Conservation (phyloP, 768 basidiomycete genomes). For the Naematelia aurantialba region DNA sequence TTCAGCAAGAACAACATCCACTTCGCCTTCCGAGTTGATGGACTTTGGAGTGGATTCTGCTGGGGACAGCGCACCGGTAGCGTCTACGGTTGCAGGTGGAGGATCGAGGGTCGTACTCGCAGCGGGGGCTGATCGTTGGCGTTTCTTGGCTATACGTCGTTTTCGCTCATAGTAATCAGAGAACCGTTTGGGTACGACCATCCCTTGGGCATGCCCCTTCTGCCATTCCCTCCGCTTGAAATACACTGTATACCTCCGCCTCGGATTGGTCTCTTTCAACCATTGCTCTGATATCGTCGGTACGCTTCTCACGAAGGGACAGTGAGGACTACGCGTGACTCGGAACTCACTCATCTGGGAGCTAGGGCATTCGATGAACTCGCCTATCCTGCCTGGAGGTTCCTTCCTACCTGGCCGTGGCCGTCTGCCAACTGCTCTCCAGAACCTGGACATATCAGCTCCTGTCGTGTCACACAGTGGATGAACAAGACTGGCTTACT, state of each 20-base stretch:
- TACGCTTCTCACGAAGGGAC: neutral
- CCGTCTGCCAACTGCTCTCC: constrained; percentile 14
- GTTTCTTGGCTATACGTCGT: constrained; percentile 12
- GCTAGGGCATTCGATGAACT: constrained; percentile 17
- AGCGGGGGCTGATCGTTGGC: neutral
- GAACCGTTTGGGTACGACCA: constrained; percentile 19
- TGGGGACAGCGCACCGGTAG: neutral
- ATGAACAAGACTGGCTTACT: neutral
- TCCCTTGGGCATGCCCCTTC: neutral
- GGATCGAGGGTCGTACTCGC: neutral
- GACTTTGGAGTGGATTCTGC: neutral
- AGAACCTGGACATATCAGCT: constrained; percentile 20
- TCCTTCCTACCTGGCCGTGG: constrained; percentile 8
- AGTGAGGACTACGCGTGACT: too few species aligned
- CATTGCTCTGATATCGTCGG: constrained; percentile 16
- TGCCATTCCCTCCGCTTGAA: constrained; percentile 17
- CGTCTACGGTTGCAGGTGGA: neutral
- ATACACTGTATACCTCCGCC: constrained; percentile 19
- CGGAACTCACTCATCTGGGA: constrained; percentile 19
- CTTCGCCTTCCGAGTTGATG: constrained; percentile 5
- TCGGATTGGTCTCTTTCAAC: constrained; percentile 13
- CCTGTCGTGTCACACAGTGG: neutral
- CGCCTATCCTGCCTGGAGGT: constrained; percentile 18
- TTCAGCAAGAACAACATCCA: neutral
- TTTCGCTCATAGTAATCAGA: constrained; percentile 34